A percentile compares a stretch with the other conserved stretches of the same genome.
Conservation (phyloP, 371 early-diverging fungal species). For the Apophysomyces sp. region DNA sequence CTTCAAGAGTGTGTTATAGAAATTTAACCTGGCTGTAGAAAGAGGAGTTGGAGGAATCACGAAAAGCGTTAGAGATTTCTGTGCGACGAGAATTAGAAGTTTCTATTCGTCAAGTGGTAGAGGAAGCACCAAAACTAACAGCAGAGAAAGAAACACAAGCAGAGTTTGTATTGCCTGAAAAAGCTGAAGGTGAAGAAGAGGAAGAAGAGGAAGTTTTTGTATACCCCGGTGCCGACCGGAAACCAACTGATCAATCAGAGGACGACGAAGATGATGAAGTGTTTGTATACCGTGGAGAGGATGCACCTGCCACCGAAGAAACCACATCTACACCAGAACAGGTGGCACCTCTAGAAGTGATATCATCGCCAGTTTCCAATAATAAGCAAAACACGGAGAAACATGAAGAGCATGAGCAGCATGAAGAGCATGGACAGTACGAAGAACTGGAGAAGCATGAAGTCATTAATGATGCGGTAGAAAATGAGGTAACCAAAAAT, state of each 20-base stretch:
- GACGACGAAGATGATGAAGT: constrained; percentile 42
- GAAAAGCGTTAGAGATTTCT: neutral
- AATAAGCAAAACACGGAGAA: no score
- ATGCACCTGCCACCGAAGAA: constrained; percentile 20
- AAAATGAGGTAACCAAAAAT: neutral
- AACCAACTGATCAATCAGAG: constrained; percentile 4
- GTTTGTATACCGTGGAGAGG: constrained; percentile 41
- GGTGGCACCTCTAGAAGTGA: neutral
- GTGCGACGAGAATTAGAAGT: no score
- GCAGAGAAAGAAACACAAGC: constrained; percentile 22
- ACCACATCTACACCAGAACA: neutral
- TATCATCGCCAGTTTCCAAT: no score
- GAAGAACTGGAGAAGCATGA: neutral
- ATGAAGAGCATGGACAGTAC: no score
- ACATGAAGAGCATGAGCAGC: neutral
- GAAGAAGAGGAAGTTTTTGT: constrained; percentile 34
- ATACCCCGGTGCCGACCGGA: constrained; percentile 24
- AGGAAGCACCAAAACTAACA: neutral
- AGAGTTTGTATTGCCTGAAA: constrained; percentile 1
- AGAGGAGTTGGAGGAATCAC: constrained; percentile 1
- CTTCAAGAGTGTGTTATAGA: neutral
- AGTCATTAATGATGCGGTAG: neutral
- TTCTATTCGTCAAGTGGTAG: no score
- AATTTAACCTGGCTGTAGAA: neutral
- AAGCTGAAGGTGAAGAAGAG: neutral